phyloP scores from a whole-genome alignment of 164 flowering plant species.

The Umbilicus rupestris region DNA sequence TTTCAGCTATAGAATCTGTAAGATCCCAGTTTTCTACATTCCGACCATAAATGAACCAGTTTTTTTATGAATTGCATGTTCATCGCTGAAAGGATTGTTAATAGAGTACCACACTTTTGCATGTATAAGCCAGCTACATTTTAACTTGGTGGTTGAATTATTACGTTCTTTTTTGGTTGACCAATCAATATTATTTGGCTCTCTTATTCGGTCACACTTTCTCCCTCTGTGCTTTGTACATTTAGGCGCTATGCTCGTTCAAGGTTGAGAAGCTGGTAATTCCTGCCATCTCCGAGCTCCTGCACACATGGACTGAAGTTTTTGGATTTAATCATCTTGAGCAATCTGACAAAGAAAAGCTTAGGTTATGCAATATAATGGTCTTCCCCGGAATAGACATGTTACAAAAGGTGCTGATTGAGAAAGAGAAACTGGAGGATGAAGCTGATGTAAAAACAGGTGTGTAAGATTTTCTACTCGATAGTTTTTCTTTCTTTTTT shows the following conservation, averaged over 20 bases:
- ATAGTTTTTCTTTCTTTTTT: background rate
- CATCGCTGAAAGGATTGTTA: background rate
- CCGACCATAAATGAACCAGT: background rate
- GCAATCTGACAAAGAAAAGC: conserved; percentile 55
- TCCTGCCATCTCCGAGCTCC: conserved; percentile 82
- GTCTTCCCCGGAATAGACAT: conserved; percentile 87
- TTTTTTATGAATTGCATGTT: background rate
- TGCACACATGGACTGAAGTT: conserved; percentile 69
- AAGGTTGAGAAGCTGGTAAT: conserved; percentile 74
- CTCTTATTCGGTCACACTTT: background rate
- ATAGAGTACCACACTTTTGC: background rate
- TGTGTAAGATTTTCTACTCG: background rate
- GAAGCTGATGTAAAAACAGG: background rate
- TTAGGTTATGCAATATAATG: conserved; percentile 71
- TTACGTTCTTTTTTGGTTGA: background rate
- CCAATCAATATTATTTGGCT: background rate
- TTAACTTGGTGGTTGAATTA: background rate
- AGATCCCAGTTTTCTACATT: background rate
- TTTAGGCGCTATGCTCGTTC: conserved; percentile 59
- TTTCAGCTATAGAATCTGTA: conserved; percentile 59
- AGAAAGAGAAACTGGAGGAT: conserved; percentile 18
- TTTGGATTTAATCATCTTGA: conserved; percentile 70
- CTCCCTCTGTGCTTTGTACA: background rate
- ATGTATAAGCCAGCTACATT: background rate
- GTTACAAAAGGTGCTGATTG: conserved; percentile 57